Base-by-base conservation (phyloP, 345 rosid genomes). In the Lepidium didymum region DNA sequence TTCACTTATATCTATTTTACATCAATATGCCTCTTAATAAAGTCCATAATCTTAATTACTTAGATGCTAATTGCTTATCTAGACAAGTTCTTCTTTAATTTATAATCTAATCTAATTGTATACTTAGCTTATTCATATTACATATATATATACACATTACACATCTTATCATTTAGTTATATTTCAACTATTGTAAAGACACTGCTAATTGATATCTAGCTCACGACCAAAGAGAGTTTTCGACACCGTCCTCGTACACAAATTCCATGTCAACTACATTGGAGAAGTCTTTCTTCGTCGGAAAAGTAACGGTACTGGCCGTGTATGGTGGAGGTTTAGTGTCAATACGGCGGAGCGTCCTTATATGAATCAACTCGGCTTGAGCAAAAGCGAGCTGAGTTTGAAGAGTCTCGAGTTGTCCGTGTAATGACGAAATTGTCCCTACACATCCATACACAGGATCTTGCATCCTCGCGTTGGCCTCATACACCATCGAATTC, bases 391-490 rank as follows among this genome's bases (percentile, higher is more conserved):
- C 96, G 50, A 92, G 67, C 55, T 92, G 95, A 67, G 80, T 72
- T 69, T 87, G 98, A n/a, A 92, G 88, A 8, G 76, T 61, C 75
- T 89, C 89, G 6, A 92, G 85, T 53, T 92, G 92, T 49, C 74
- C 84, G n/a, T 92, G 96, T 35, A 92, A 68, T 4, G 89, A 86
- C 0, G 91, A 86, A 21, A 92, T 89, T 51, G 89, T 91, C 33
- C 98, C 92, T 3, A 89, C 96, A 13, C 98, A 87, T 6, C 98
- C 98, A 21, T 92, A 92, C 5, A 92, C 95, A 0, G 98, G 98
- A 56, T 92, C 92, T 0, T 96, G 87, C 14, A 89, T 76, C 76
- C 98, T 83, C 2, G 98, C 98, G 42, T 80, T 87, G 3, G 98
- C 98, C 64, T 92, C 98, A 37, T 92, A 92, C 70, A 89, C 96